Evolutionary conservation across 2,329 filamentous ascomycete genomes (phyloP).

Genomic region (Aspergillus vadensis): DNA sequence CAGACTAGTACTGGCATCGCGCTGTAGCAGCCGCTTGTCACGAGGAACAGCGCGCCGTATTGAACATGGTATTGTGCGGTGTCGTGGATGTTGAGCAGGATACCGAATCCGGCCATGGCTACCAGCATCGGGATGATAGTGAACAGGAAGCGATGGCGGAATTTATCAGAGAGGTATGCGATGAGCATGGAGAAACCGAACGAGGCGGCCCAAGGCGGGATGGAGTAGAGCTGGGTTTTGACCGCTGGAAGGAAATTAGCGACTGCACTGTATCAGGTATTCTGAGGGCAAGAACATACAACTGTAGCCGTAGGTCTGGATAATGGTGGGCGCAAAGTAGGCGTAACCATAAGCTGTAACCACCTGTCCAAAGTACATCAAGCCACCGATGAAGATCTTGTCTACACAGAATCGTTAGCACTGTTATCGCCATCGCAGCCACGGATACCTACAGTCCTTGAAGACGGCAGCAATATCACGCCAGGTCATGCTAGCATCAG

Average conservation of each 20-base stretch:
- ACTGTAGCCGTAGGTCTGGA: constrained; percentile 65
- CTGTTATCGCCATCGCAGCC: neutral
- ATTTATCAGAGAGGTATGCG: constrained; percentile 70
- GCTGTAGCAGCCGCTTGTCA: constrained; percentile 75
- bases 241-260: constrained; percentile 38
- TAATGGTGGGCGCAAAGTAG: constrained; percentile 74
- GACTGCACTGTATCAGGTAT: neutral
- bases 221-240: constrained; percentile 53
- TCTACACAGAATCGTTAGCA: constrained; percentile 29
- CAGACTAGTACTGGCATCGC: constrained; percentile 84
- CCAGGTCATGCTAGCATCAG: constrained; percentile 61
- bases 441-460: constrained; percentile 58
- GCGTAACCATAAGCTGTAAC: constrained; percentile 75
- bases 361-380: constrained; percentile 80
- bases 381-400: constrained; percentile 70
- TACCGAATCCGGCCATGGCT: constrained; percentile 71
- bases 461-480: constrained; percentile 65
- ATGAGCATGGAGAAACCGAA: constrained; percentile 77
- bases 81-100: constrained; percentile 71
- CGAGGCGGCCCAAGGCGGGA: constrained; percentile 66
- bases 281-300: constrained; percentile 23
- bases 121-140: constrained; percentile 67
- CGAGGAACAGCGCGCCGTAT: constrained; percentile 79
- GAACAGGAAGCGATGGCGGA: constrained; percentile 75
- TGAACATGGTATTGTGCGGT: constrained; percentile 60